phyloP scores from a whole-genome alignment of 331 rosid genomes.

The Quercus tomentella region DNA sequence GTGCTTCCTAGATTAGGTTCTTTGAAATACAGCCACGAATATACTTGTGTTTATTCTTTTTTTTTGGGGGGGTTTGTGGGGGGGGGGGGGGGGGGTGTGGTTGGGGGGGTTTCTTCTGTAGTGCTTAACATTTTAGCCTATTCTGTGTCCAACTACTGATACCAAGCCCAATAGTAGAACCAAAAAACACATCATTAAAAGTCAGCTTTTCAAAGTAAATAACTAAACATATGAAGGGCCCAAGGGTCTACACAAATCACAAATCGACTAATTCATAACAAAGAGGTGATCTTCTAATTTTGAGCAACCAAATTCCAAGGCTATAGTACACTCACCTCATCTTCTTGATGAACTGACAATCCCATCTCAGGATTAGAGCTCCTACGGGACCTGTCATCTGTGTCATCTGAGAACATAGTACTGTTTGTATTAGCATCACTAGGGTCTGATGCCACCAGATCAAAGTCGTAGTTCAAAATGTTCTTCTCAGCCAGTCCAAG shows the following conservation, averaged over 20 bases:
- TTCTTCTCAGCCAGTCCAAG: slow-evolving; percentile 96
- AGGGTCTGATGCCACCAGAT: slow-evolving; percentile 76
- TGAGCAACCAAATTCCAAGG: slow-evolving; percentile 1
- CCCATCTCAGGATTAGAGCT: slow-evolving; percentile 57
- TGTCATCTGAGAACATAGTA: slow-evolving; percentile 88
- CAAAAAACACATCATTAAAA: no score
- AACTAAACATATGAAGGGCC: neutral
- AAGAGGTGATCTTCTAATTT: slow-evolving; percentile 1
- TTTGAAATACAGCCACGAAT: no score
- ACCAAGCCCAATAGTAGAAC: no score
- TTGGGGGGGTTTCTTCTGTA: no score
- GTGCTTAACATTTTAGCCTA: no score
- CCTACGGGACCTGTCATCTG: slow-evolving; percentile 65
- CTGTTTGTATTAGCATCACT: slow-evolving; percentile 88
- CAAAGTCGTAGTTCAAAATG: slow-evolving; percentile 69
- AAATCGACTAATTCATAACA: neutral
- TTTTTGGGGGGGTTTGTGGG: no score
- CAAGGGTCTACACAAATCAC: neutral
- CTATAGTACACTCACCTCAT: slow-evolving; percentile 53
- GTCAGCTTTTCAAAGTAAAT: no score
- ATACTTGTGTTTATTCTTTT: no score
- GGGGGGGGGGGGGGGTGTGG: no score
- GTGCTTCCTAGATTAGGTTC: no score
- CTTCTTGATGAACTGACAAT: slow-evolving; percentile 47
- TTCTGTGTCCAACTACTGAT: no score